Evolutionary conservation across 306 rosid species (phyloP), one percentile per base, ranked within the genome.

Genomic region (Castanea mollissima): DNA sequence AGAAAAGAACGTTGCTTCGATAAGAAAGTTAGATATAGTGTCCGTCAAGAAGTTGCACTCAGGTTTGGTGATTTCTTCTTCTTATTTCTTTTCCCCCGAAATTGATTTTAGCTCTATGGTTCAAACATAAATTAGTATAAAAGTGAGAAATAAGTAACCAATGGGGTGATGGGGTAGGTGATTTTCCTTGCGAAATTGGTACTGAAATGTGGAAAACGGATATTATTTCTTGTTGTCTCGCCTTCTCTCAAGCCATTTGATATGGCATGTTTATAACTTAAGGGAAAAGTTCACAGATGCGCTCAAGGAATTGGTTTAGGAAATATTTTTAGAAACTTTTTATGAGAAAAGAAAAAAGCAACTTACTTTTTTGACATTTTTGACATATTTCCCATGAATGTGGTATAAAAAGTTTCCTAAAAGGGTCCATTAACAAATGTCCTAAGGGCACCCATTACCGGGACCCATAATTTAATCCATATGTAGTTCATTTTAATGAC

Each of bases 31-130:
- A 83, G 98, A 89, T 94, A 94, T 76, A 38, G 92, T 68, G 98
- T 94, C n/a, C 98, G 98, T 69, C 98, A 94, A 84, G 98, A 94
- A 86, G 98, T 94, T 82, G 98, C 98, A 12, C 97, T 94, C 85
- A 94, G 97, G 98, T 90, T 64, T 82, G 87, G 70, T 81, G 16
- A 68, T 8, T 68, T 34, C n/a, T 34, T 68, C 2, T 67, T 44
- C 12, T 5, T 13, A 5, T 11, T 16, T 32, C 14, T 12, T 20
- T 20, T 46, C 55, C 64, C 21, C 35, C 65, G 52, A 57, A 59
- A 51, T 75, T 38, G n/a, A 19, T 52, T n/a, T 71, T 63, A 73
- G 41, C 32, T 57, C 32, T 74, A n/a, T 74, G 54, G 68, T 41
- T 46, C 12, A 29, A 31, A 62, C 5, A 60, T 14, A 5, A n/a